Evolutionary conservation across 106 monocot species (phyloP).

Genomic region (Platanthera zijinensis): DNA sequence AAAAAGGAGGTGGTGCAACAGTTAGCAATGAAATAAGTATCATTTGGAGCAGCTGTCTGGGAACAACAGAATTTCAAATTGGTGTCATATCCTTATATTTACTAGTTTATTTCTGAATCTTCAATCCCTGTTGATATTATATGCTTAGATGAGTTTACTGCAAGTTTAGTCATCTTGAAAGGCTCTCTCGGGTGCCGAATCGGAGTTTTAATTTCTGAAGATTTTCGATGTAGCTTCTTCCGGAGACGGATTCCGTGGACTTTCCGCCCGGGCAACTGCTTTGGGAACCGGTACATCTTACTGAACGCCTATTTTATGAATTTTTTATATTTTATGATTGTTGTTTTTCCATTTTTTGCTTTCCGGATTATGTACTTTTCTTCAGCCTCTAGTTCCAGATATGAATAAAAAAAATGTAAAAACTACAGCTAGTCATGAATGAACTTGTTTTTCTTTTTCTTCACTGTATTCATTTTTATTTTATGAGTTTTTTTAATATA

Average conservation of each 20-base stretch:
- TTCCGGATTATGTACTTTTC: not conserved
- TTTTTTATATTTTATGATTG: not conserved
- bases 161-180: not conserved
- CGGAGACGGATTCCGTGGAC: not conserved
- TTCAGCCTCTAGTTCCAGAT: not conserved
- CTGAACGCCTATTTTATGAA: not conserved
- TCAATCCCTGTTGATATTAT: not conserved
- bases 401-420: not conserved
- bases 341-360: not conserved
- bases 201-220: not conserved
- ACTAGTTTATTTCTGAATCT: not conserved
- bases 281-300: not conserved
- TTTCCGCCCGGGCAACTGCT: not conserved
- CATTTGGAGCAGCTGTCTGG: not conserved
- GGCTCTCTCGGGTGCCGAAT: not conserved
- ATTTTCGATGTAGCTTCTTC: not conserved
- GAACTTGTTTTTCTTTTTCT: too few relatives aligned
- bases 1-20: slow-evolving; percentile 42
- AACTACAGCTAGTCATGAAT: not conserved
- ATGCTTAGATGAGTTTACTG: not conserved
- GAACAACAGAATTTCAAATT: not conserved
- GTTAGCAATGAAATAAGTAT: not conserved
- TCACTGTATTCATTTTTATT: too few relatives aligned
- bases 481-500: too few relatives aligned
- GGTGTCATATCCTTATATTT: not conserved